Evolutionary conservation across 202 grass and related monocot species (phyloP).

Genomic region (Panicum virgatum): DNA sequence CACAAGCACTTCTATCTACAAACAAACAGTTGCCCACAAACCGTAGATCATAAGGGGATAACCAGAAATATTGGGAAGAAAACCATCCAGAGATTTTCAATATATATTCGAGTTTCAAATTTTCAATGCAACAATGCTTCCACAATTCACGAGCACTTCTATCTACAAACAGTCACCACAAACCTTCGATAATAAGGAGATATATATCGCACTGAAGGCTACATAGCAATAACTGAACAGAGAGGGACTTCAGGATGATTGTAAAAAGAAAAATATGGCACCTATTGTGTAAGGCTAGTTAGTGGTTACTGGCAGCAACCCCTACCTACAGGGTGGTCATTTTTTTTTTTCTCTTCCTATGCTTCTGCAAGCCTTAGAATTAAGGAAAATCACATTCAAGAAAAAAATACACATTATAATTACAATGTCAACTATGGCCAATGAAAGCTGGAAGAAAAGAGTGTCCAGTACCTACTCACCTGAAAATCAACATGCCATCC

Average conservation of each 20-base stretch:
- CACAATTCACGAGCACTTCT: neutral
- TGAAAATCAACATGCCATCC: slow-evolving; percentile 85
- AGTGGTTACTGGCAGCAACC: neutral
- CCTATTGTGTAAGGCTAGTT: neutral
- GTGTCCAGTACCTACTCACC: slow-evolving; percentile 41
- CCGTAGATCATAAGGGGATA: neutral
- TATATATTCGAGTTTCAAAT: too few species aligned
- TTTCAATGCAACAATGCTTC: neutral
- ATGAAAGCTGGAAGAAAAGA: slow-evolving; percentile 8
- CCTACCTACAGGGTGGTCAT: neutral
- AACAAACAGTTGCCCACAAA: neutral
- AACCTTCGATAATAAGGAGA: neutral
- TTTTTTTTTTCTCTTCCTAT: neutral
- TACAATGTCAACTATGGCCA: neutral
- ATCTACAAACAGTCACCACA: neutral
- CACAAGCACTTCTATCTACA: neutral
- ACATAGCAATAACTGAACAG: neutral
- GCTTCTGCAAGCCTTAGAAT: neutral
- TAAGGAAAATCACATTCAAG: neutral
- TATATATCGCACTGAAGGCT: neutral
- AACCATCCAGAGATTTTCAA: too few species aligned
- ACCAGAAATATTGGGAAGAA: too few species aligned
- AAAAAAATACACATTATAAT: neutral
- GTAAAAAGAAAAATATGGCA: neutral
- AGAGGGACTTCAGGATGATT: neutral